phyloP scores from a whole-genome alignment of 805 yeast genomes.

The Wilhelminamyces savonicus region DNA sequence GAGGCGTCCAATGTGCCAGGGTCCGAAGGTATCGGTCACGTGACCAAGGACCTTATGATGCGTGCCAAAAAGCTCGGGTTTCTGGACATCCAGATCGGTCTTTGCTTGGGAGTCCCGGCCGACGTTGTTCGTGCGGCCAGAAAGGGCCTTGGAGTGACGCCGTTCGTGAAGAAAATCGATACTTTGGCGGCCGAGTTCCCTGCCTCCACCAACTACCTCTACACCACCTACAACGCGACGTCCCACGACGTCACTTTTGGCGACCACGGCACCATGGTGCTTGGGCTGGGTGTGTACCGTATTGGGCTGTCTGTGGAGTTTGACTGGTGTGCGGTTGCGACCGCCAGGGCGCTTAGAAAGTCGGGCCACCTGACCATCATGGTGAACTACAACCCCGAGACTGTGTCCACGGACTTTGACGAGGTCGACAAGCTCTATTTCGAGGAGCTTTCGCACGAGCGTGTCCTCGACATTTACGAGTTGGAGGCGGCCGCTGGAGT shows the following conservation, averaged over 20 bases:
- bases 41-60: conserved; percentile 63
- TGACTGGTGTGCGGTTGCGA: conserved; percentile 98
- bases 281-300: conserved; percentile 99
- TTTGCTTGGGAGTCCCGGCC: conserved; percentile 68
- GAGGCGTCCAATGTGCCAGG: conserved; percentile 31
- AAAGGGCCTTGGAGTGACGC: conserved; percentile 72
- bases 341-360: conserved; percentile 89
- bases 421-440: conserved; percentile 97
- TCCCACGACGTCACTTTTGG: conserved; percentile 77
- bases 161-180: conserved; percentile 95
- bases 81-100: conserved; percentile 88
- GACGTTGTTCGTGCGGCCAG: conserved; percentile 77
- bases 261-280: conserved; percentile 88
- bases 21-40: conserved; percentile 41
- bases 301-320: conserved; percentile 98
- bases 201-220: conserved; percentile 90
- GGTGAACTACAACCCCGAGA: conserved; percentile 96
- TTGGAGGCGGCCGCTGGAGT: conserved; percentile 86
- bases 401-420: conserved; percentile 96
- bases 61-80: conserved; percentile 92
- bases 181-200: conserved; percentile 99
- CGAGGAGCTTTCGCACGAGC: conserved; percentile 91
- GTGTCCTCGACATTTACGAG: conserved; percentile 96
- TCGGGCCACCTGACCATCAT: conserved; percentile 85
- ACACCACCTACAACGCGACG: conserved; percentile 93